Base-by-base conservation (phyloP, 2,329 filamentous ascomycete species). In the Rasamsonia emersonii region DNA sequence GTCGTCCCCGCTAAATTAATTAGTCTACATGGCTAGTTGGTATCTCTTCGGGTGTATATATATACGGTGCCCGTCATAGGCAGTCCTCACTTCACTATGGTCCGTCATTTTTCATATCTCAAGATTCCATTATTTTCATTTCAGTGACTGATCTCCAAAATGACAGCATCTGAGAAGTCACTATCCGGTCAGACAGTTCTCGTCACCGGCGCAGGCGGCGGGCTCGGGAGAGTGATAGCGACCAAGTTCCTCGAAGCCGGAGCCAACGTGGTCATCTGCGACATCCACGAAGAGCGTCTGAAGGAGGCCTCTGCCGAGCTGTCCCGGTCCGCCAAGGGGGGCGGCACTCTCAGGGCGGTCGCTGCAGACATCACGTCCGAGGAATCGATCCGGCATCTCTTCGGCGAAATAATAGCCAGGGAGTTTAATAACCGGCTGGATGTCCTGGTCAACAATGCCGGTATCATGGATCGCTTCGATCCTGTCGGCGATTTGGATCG, bases 391-490 rank as follows among this genome's bases (percentile, higher is more conserved):
- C 50, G 62, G 26, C 39, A 45, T 6, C 46, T 67, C 0, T 62
- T 67, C 33, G 40, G 49, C 4, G 41, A 56, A 47, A 32, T 49
- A 3, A 25, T n/a, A n/a, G n/a, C 44, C 17, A 14, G 30, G 2
- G 33, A 40, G 13, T 71, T 68, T 38, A 62, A 61, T 17, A 56
- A 58, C n/a, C n/a, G n/a, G n/a, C 49, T 74, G 11, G 73, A 79
- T 49, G 57, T 75, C n/a, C 56, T 78, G 4, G 51, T 77, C n/a
- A n/a, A n/a, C n/a, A n/a, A n/a, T n/a, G n/a, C n/a, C n/a, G n/a
- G n/a, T n/a, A n/a, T n/a, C n/a, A 70, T 73, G 58, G 74, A 77
- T 45, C 57, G 53, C 17, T 73, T 77, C 41, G 65, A 71, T 25
- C 65, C 70, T 0, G 68, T 67, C 0, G 73, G 66, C 10, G 58